These are phyloP conservation scores for Suhomyces kunorum DNA, from an alignment of 1,139 yeast species.

Conservation along the genomic window DNA sequence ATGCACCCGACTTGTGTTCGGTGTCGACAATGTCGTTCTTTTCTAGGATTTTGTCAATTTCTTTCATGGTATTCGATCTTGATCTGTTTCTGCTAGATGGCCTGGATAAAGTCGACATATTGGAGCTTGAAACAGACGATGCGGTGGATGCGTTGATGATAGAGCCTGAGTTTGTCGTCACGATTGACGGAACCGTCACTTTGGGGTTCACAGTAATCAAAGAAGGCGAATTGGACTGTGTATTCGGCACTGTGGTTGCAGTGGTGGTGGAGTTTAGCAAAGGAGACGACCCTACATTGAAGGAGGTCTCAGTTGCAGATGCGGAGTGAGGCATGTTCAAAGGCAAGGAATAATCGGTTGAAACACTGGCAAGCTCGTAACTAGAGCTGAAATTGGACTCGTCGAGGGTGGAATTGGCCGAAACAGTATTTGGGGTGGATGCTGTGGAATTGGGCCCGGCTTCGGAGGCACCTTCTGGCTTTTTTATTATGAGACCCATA, in stretches of 20 bases:
- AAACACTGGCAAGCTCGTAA: conserved; percentile 6
- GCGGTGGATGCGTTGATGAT: not conserved
- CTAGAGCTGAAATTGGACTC: conserved; percentile 5
- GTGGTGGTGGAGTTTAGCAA: conserved; percentile 18
- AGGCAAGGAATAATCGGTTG: conserved; percentile 12
- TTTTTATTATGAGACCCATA: conserved; percentile 67
- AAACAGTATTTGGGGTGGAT: conserved; percentile 7
- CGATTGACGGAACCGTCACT: conserved; percentile 3
- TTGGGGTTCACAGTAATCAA: conserved; percentile 7
- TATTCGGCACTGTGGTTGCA: conserved; percentile 19
- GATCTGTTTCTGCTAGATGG: conserved; percentile 23
- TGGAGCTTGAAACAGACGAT: conserved; percentile 9
- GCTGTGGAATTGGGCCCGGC: conserved; percentile 6
- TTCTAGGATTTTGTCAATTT: conserved; percentile 42
- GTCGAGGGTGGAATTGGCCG: conserved; percentile 6
- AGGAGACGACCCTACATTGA: conserved; percentile 24
- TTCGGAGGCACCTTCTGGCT: conserved; percentile 29
- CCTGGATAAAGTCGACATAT: conserved; percentile 10
- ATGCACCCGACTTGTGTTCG: conserved; percentile 61
- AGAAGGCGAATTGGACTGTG: conserved; percentile 20
- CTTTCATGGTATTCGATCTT: conserved; percentile 43
- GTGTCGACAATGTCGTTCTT: conserved; percentile 43
- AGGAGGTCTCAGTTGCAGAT: conserved; percentile 30
- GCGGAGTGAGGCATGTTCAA: conserved; percentile 22
- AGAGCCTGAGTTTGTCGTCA: conserved; percentile 2